Base-by-base conservation (phyloP, 495 filamentous ascomycete genomes). In the Xanthoparmelia taractica region DNA sequence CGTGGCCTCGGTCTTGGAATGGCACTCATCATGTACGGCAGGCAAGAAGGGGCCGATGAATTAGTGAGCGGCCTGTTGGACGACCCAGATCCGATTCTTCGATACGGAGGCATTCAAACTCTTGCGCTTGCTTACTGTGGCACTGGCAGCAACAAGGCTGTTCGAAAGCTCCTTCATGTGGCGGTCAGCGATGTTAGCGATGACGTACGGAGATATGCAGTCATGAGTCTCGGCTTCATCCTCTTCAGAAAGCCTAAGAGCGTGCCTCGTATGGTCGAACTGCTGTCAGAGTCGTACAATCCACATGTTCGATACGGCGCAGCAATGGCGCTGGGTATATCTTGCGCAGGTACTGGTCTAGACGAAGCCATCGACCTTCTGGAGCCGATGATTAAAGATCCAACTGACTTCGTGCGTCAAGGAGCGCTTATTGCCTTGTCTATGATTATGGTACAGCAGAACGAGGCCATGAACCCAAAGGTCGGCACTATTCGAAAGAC, bases 351-450 rank as follows among this genome's bases (percentile, higher is more conserved):
- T 37, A 99, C 95, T 45, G 95, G 95, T 27, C 77, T 97, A 33
- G 93, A 97, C 65, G 95, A 97, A 75, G 95, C 95, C 4, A 95
- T 97, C 66, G 95, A 97, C 67, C 81, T 99, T 36, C 81, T 99
- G 12, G 95, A 99, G 76, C 95, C 95, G 31, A 97, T 99, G 95
- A 91, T 96, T 75, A 99, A 99, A 79, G 95, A 99, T 71, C 94
- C 95, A 20, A 94, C 90, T 58, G 95, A 99, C 78, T 99, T 99
- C 71, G 95, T 99, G 36, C 85, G 95, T 64, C 95, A 99, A 72
- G 95, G 95, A 67, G 94, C 95, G n/a, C 76, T 97, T 61, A 97
- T 99, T 67, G 80, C 92, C 1, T 80, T 97, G 48, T 84, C 95
- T 60, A 97, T 99, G 95, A 96, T 99, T 69, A 84, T 97, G 80